Evolutionary conservation across 495 filamentous ascomycete species (phyloP), one percentile per base, ranked within the genome.

Genomic region (Xylaria bambusicola): DNA sequence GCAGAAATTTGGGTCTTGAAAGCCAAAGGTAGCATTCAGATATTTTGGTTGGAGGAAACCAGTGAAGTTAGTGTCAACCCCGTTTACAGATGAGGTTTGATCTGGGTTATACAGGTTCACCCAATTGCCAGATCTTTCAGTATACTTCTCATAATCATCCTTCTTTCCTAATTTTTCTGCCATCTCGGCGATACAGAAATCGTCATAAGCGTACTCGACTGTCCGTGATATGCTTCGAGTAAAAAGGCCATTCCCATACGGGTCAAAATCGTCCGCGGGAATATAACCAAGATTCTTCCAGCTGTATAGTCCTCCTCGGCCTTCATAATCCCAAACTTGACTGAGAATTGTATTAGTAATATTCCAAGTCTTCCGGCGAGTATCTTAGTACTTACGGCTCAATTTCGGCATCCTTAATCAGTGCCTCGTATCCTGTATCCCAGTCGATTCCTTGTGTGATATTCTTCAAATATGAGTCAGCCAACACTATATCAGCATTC

Each of bases 191-290:
- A 89, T 85, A 48, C 82, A 86, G 64, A 87, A 91, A 69, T 91
- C 88, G 42, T 89, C 82, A 69, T 89, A 89, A 0, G 82, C 80
- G 65, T 90, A 89, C 65, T 89, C 87, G 1, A 89, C 78, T 0
- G 87, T 89, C n/a, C 87, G 74, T 3, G 85, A 88, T 15, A 90
- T 73, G 61, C 81, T 85, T 18, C 87, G 79, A 1, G 87, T 88
- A 62, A 85, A 80, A 0, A 83, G 77, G 0, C 87, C 87, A 40
- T 77, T 75, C 2, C 86, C 86, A 35, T 82, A 76, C 6, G 82
- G 77, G 60, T 89, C 85, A 44, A 78, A 84, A 64, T 89, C 85
- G 38, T 86, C 74, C 0, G 75, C 77, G 1, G 86, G 86, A 46
- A 89, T 87, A 58, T 86, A 89, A 13, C 81, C 78, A 5, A 85